Evolutionary conservation across 2,329 filamentous ascomycete species (phyloP).

Genomic region (Fusarium sp.): DNA sequence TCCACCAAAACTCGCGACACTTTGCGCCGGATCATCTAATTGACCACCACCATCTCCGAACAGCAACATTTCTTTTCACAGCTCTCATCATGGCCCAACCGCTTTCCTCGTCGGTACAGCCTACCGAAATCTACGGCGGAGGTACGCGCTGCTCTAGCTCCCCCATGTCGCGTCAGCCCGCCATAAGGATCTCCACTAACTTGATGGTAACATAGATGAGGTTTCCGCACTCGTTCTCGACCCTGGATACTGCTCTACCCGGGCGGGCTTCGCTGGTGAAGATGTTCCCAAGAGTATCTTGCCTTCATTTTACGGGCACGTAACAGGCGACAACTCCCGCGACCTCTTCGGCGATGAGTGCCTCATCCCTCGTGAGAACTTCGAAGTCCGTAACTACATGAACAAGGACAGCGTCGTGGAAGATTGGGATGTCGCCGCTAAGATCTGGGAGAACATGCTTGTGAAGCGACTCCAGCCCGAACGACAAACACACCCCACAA

Average conservation of each 20-base stretch:
- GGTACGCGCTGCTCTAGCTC: constrained; percentile 56
- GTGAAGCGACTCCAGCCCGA: constrained; percentile 87
- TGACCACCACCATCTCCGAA: constrained; percentile 31
- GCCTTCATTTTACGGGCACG: constrained; percentile 86
- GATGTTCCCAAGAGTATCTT: constrained; percentile 95
- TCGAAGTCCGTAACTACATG: constrained; percentile 94
- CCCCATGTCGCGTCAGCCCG: constrained; percentile 34
- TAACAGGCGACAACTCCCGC: constrained; percentile 59
- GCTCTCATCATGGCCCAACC: constrained; percentile 64
- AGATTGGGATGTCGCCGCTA: constrained; percentile 93
- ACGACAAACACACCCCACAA: constrained; percentile 74
- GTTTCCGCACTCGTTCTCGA: constrained; percentile 97
- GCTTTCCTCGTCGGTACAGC: constrained; percentile 66
- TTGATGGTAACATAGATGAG: constrained; percentile 74
- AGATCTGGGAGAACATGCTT: constrained; percentile 93
- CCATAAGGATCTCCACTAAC: constrained; percentile 35
- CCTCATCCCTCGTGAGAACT: constrained; percentile 78
- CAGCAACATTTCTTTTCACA: constrained; percentile 9
- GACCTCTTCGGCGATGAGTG: constrained; percentile 91
- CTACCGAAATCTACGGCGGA: constrained; percentile 73
- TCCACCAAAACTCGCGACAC: constrained; percentile 44
- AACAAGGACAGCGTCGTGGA: constrained; percentile 89
- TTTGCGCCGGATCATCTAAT: constrained; percentile 47
- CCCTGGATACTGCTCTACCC: constrained; percentile 89
- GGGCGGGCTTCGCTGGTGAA: constrained; percentile 97